phyloP scores from a whole-genome alignment of 257 asterid genomes.

The Solanum verrucosum region DNA sequence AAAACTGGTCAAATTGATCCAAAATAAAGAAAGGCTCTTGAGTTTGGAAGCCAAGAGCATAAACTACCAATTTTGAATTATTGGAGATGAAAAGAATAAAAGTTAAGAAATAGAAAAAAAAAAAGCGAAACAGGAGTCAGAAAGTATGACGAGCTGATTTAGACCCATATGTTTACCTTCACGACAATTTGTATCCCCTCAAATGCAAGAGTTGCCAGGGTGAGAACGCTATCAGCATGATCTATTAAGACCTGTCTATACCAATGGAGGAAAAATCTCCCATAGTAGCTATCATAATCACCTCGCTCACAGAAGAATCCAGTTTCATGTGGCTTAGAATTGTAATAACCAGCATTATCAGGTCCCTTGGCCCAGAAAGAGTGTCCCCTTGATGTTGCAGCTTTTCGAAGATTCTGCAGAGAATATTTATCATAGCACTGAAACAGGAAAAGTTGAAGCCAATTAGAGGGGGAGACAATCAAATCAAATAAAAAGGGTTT shows the following conservation, averaged over 20 bases:
- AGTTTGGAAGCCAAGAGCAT: not conserved
- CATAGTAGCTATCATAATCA: conserved; percentile 61
- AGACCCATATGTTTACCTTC: conserved; percentile 31
- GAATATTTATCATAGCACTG: conserved; percentile 67
- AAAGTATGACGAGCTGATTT: not conserved
- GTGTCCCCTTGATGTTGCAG: conserved; percentile 60
- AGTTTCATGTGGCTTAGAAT: conserved; percentile 62
- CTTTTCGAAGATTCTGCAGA: conserved; percentile 45
- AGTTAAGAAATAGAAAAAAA: not conserved
- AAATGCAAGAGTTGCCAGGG: conserved; percentile 52
- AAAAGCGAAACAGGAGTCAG: not conserved
- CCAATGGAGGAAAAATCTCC: conserved; percentile 66
- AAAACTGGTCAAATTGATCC: not conserved
- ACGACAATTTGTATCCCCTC: conserved; percentile 47
- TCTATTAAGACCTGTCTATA: conserved; percentile 46
- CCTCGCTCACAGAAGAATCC: conserved; percentile 66
- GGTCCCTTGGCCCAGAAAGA: conserved; percentile 61
- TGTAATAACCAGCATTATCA: conserved; percentile 64
- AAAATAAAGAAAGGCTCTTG: not conserved
- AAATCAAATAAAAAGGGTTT: not conserved
- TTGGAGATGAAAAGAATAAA: not conserved
- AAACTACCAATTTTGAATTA: not conserved
- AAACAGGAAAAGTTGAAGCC: not conserved
- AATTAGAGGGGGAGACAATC: not conserved
- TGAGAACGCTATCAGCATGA: conserved; percentile 53